Conservation (phyloP, 1,139 yeast genomes). For the Spathaspora sp. region DNA sequence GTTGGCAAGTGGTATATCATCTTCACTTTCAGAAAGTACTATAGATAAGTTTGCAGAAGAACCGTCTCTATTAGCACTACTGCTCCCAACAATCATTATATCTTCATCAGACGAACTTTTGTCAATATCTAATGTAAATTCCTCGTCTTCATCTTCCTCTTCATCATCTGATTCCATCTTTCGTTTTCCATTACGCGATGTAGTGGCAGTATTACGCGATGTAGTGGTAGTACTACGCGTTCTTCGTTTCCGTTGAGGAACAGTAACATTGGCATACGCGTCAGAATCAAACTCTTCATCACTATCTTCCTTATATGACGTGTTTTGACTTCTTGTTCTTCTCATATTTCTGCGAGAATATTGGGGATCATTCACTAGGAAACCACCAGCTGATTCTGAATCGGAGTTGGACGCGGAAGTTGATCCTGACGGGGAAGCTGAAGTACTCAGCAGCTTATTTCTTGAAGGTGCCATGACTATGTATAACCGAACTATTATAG, state of each 20-base stretch:
- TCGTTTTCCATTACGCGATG: constrained; percentile 11
- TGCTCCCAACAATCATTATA: constrained; percentile 16
- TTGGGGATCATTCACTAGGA: constrained; percentile 35
- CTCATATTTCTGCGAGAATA: constrained; percentile 13
- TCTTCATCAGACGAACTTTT: constrained; percentile 26
- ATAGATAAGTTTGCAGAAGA: constrained; percentile 24
- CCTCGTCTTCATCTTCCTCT: constrained; percentile 24
- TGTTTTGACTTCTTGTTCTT: constrained; percentile 20
- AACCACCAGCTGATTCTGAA: constrained; percentile 42
- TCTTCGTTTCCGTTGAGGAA: constrained; percentile 15
- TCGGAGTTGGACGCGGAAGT: constrained; percentile 13
- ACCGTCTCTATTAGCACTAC: constrained; percentile 18
- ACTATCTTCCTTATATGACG: constrained; percentile 23
- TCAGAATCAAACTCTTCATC: constrained; percentile 16
- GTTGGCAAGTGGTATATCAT: constrained; percentile 26
- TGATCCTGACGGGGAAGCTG: neutral
- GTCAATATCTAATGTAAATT: constrained; percentile 19
- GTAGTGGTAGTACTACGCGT: constrained; percentile 16
- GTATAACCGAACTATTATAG: neutral
- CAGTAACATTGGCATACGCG: constrained; percentile 12
- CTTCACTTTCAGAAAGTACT: constrained; percentile 21
- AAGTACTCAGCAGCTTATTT: constrained; percentile 1
- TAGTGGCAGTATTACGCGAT: neutral
- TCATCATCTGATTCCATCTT: constrained; percentile 5
- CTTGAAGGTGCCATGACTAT: constrained; percentile 7